Conservation (phyloP, 345 rosid genomes). For the Reutealis trisperma region DNA sequence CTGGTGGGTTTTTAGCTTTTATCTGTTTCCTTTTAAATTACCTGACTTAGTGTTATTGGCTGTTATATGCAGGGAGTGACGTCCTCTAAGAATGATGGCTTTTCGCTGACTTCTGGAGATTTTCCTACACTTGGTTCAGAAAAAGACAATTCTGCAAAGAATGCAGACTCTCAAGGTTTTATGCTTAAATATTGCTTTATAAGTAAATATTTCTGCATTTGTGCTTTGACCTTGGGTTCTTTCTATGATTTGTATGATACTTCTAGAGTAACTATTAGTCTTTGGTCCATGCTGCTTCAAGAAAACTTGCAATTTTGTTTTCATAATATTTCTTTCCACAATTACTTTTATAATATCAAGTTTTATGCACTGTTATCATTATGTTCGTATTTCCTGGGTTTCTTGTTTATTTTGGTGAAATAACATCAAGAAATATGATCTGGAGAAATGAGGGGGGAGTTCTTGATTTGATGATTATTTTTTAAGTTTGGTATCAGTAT, state of each 20-base stretch:
- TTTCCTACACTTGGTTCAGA: conserved; percentile 96
- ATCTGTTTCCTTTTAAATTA: conserved; percentile 3
- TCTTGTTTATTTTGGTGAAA: too few species aligned
- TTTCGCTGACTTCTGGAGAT: conserved; percentile 88
- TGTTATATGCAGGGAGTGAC: conserved; percentile 58
- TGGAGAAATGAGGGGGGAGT: background rate
- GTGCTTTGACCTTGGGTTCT: conserved; percentile 23
- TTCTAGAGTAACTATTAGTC: background rate
- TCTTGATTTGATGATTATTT: background rate
- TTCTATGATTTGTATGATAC: background rate
- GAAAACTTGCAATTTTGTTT: conserved; percentile 1
- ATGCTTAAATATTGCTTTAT: conserved; percentile 13
- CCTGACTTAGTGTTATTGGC: conserved; percentile 9
- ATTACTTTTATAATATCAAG: background rate
- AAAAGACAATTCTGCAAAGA: conserved; percentile 58
- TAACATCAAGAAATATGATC: background rate
- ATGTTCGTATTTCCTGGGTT: too few species aligned
- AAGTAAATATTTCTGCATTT: conserved; percentile 3
- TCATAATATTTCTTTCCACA: background rate
- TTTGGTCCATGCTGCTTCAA: background rate
- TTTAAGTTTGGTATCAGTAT: background rate
- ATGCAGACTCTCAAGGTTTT: conserved; percentile 64
- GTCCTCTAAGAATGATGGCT: conserved; percentile 68
- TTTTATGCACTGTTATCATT: too few species aligned
- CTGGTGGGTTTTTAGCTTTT: background rate